Percentiles rank a stretch among this genome's conserved stretches.
Evolutionary conservation across 441 rosid species (phyloP).

Genomic region (Aquilaria agallochum): DNA sequence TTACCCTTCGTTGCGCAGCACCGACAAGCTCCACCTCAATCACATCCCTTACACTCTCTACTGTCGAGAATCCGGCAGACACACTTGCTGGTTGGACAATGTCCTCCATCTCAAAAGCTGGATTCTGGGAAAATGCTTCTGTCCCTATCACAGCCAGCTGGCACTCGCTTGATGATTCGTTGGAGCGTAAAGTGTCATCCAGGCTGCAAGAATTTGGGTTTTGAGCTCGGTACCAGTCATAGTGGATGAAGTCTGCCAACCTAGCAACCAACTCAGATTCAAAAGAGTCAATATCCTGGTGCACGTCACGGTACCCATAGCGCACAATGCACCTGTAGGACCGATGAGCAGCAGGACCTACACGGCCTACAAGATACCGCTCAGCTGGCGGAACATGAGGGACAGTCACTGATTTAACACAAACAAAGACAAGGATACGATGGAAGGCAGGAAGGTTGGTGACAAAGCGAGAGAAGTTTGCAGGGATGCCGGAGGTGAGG

Average conservation of each 20-base stretch:
- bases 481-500: constrained; percentile 89
- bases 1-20: constrained; percentile 44
- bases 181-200: constrained; percentile 45
- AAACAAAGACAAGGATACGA: constrained; percentile 81
- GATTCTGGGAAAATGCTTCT: constrained; percentile 25
- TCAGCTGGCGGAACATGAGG: constrained; percentile 85
- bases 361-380: constrained; percentile 92
- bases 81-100: constrained; percentile 65
- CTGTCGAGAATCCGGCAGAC: constrained; percentile 63
- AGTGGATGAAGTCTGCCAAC: constrained; percentile 76
- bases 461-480: constrained; percentile 92
- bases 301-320: constrained; percentile 98
- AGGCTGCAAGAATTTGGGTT: constrained; percentile 20
- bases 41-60: constrained; percentile 58
- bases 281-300: constrained; percentile 94
- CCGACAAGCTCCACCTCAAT: constrained; percentile 60
- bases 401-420: constrained; percentile 92
- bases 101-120: constrained; percentile 61
- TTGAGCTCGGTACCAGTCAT: constrained; percentile 55
- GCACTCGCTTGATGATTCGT: constrained; percentile 63
- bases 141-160: constrained; percentile 83
- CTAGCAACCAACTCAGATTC: constrained; percentile 75
- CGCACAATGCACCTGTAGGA: constrained; percentile 95
- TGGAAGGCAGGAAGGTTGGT: constrained; percentile 99
- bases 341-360: constrained; percentile 82